phyloP scores from a whole-genome alignment of 2,329 filamentous ascomycete species.

The Pseudonectria foliicola region DNA sequence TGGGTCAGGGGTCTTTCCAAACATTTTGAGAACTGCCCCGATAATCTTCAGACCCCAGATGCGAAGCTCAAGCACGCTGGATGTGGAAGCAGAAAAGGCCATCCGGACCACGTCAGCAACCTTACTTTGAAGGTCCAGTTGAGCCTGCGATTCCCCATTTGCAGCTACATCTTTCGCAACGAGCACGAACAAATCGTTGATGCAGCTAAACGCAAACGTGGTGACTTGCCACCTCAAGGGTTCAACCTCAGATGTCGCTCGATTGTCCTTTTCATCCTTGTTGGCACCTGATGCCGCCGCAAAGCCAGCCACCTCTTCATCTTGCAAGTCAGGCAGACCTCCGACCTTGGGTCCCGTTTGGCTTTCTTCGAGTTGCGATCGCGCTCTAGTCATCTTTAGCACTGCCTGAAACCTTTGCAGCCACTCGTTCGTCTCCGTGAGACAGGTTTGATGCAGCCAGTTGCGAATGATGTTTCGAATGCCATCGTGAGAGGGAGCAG shows the following conservation, averaged over 20 bases:
- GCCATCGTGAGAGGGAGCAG: slow-evolving; percentile 65
- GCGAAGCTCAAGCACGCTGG: slow-evolving; percentile 80
- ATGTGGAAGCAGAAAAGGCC: slow-evolving; percentile 95
- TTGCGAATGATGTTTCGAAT: slow-evolving; percentile 84
- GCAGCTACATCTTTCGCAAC: slow-evolving; percentile 72
- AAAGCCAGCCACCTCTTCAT: slow-evolving; percentile 96
- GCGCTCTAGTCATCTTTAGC: slow-evolving; percentile 76
- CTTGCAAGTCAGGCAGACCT: slow-evolving; percentile 70
- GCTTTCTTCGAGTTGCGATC: slow-evolving; percentile 47
- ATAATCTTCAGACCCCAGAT: slow-evolving; percentile 92
- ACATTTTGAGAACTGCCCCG: slow-evolving; percentile 88
- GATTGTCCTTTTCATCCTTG: slow-evolving; percentile 48
- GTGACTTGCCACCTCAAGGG: slow-evolving; percentile 91
- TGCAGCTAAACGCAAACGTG: slow-evolving; percentile 84
- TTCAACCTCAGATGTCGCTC: slow-evolving; percentile 62
- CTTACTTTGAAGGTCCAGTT: slow-evolving; percentile 69
- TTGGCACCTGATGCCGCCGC: slow-evolving; percentile 62
- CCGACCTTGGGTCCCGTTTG: slow-evolving; percentile 38
- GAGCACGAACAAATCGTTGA: slow-evolving; percentile 74
- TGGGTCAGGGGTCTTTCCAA: slow-evolving; percentile 89
- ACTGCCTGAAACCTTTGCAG: slow-evolving; percentile 82
- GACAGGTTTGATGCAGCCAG: slow-evolving; percentile 86
- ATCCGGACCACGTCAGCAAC: slow-evolving; percentile 92
- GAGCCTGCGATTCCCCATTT: slow-evolving; percentile 71
- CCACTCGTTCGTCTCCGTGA: slow-evolving; percentile 76